Conservation (phyloP, 2,329 filamentous ascomycete genomes). For the Talaromyces funiculosus region DNA sequence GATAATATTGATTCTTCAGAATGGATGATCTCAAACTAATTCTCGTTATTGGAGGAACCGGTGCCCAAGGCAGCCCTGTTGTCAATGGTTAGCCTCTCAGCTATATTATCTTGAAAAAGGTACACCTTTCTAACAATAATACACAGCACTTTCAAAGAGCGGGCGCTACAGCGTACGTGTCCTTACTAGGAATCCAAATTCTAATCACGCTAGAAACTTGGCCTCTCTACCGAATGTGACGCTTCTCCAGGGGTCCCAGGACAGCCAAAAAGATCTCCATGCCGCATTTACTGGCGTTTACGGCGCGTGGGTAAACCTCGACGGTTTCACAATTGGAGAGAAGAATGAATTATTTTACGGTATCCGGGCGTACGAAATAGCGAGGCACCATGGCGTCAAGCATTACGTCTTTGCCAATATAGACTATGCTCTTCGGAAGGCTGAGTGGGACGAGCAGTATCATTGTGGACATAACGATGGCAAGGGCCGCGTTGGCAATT, state of each 20-base stretch:
- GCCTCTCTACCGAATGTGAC: slow-evolving; percentile 43
- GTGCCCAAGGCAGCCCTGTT: slow-evolving; percentile 49
- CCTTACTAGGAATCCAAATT: slow-evolving; percentile 45
- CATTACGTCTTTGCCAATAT: slow-evolving; percentile 37
- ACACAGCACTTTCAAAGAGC: slow-evolving; percentile 9
- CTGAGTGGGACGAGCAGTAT: slow-evolving; percentile 11
- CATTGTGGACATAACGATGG: slow-evolving; percentile 11
- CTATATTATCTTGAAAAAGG: neutral
- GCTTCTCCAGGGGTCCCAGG: slow-evolving; percentile 45
- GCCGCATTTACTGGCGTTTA: slow-evolving; percentile 41
- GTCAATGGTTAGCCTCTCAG: slow-evolving; percentile 30
- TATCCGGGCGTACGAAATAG: slow-evolving; percentile 38
- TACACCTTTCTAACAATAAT: neutral
- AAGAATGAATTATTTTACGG: slow-evolving; percentile 34
- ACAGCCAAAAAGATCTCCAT: slow-evolving; percentile 40
- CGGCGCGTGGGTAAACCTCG: slow-evolving; percentile 49
- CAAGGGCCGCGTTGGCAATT: slow-evolving; percentile 10
- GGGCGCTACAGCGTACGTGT: slow-evolving; percentile 43
- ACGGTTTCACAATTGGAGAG: slow-evolving; percentile 44
- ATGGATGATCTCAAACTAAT: slow-evolving; percentile 7
- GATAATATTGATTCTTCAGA: slow-evolving; percentile 16
- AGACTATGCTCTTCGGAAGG: slow-evolving; percentile 12
- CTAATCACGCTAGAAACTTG: slow-evolving; percentile 40
- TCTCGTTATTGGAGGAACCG: slow-evolving; percentile 45
- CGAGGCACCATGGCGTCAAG: slow-evolving; percentile 36